Evolutionary conservation across 345 rosid genomes (phyloP).

Genomic region (Citrus trifoliata): DNA sequence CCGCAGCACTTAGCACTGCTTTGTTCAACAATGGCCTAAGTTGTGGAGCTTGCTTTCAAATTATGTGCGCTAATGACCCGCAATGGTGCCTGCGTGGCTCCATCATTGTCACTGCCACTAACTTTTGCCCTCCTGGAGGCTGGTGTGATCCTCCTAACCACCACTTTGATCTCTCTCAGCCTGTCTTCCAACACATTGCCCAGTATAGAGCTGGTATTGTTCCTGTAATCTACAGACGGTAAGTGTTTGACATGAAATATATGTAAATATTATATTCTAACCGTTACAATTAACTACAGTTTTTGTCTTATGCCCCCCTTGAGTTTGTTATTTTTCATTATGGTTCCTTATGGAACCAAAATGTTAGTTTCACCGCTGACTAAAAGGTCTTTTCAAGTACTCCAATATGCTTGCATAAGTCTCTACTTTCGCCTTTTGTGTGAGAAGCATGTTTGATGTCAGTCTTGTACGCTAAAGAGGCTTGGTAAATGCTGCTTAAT

Average conservation of each 20-base stretch:
- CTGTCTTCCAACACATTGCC: constrained; percentile 64
- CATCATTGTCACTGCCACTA: constrained; percentile 74
- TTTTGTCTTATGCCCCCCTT: too few species aligned
- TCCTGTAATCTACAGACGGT: constrained; percentile 79
- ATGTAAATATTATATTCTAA: too few species aligned
- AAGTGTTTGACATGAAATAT: background rate
- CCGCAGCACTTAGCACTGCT: constrained; percentile 75
- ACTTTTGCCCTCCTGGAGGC: constrained; percentile 89
- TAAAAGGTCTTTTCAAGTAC: background rate
- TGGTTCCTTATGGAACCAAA: too few species aligned
- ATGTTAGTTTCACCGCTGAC: background rate
- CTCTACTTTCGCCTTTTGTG: background rate
- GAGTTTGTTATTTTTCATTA: too few species aligned
- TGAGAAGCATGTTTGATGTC: background rate
- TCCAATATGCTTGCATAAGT: background rate
- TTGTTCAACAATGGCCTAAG: constrained; percentile 58
- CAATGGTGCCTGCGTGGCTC: constrained; percentile 70
- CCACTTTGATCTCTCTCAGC: constrained; percentile 83
- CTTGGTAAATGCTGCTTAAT: too few species aligned
- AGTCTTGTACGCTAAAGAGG: background rate
- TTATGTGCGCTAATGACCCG: constrained; percentile 63
- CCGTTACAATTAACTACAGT: too few species aligned
- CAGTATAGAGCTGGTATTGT: constrained; percentile 65
- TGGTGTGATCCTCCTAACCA: constrained; percentile 78
- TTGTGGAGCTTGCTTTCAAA: constrained; percentile 66